Base-by-base conservation (phyloP, 352 stramenopile genomes). In the Pythium periplocum region DNA sequence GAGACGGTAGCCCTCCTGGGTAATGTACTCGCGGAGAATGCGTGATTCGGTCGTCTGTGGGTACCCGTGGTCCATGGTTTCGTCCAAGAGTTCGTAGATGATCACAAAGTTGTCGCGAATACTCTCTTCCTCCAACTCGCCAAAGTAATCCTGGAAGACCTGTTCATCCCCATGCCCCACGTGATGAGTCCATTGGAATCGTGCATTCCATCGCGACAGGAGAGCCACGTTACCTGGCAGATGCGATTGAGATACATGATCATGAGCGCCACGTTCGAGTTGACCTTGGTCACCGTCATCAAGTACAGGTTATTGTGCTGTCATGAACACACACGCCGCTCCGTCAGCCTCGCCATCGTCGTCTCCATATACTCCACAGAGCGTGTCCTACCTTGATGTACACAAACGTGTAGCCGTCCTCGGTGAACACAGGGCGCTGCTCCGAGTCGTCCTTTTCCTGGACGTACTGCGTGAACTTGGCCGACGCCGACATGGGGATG, bases 61-160 rank as follows among this genome's bases (percentile, higher is more conserved):
- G 69, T 99, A 98, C 5, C 98, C 98, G 67, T 99, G 97, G 73
- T 99, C 98, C 93, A 99, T 99, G 6, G 95, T 99, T 76, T 99
- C 97, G 69, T 99, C 97, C 42, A 99, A 78, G 6, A 99, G 79
- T 79, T 99, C 98, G 66, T 99, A 99, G 69, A 99, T 99, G 69
- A 99, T 98, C 40, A 99, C 96, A 73, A 99, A 99, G 65, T 99
- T 99, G 75, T 99, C 97, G 34, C 97, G 90, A 60, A 99, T 99
- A 51, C 84, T 98, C 69, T 99, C 98, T 69, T 99, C 98, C 59
- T 99, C 95, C 6, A 99, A 69, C 55, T 98, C 96, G 9, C 96
- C 96, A 87, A 99, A 99, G 82, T 99, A 99, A 56, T 99, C 96
- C 66, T 98, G 95, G 75, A 99, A 99, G 6, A 99, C 94, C 59